phyloP scores from a whole-genome alignment of 345 rosid genomes.

The Populus pruinosa region DNA sequence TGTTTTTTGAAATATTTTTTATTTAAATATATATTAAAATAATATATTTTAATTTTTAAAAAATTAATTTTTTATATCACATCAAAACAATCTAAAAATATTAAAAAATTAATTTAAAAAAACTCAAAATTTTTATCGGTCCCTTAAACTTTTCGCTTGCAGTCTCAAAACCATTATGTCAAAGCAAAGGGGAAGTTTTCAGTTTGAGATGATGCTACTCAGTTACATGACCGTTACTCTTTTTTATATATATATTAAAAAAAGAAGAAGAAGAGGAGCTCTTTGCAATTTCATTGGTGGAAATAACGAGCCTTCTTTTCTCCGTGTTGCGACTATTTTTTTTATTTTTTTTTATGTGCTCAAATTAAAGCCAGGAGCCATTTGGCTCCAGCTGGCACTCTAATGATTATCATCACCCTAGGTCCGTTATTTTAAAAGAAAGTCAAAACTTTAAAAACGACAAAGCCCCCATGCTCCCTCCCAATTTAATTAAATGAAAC shows the following conservation, averaged over 20 bases:
- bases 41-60: too few species aligned
- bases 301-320: not conserved
- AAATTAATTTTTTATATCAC: too few species aligned
- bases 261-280: too few species aligned
- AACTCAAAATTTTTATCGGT: too few species aligned
- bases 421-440: not conserved
- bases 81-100: too few species aligned
- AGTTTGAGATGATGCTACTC: not conserved
- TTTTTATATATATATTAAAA: too few species aligned
- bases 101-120: too few species aligned
- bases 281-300: too few species aligned
- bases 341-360: too few species aligned
- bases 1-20: too few species aligned
- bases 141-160: not conserved
- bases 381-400: slow-evolving; percentile 6
- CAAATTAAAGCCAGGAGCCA: not conserved
- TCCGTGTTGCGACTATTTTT: not conserved
- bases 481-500: not conserved
- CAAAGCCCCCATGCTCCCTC: not conserved
- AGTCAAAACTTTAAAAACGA: not conserved
- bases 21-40: too few species aligned
- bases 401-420: not conserved
- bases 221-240: too few species aligned
- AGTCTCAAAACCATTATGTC: not conserved
- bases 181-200: not conserved